phyloP scores from a whole-genome alignment of 2,329 filamentous ascomycete genomes.

The Blastomyces percursus region DNA sequence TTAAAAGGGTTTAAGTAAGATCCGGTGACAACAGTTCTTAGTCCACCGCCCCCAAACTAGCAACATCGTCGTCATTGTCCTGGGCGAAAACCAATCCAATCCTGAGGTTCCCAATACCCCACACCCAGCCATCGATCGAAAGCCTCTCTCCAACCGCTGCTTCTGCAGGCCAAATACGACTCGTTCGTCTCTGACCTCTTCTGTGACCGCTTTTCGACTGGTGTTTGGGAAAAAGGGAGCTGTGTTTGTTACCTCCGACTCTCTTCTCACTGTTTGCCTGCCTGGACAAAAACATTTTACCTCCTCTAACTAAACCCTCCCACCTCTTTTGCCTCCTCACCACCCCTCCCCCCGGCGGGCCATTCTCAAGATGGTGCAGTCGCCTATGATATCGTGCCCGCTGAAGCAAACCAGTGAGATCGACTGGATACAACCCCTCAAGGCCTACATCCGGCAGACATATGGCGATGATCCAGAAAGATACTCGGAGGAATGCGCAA shows the following conservation, averaged over 20 bases:
- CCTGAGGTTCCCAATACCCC: not conserved
- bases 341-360: conserved; percentile 7
- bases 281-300: not conserved
- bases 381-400: conserved; percentile 90
- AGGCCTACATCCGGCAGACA: conserved; percentile 81
- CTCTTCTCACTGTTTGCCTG: not conserved
- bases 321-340: conserved; percentile 8
- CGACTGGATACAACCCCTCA: conserved; percentile 89
- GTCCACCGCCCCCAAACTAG: not conserved
- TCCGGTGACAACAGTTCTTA: not conserved
- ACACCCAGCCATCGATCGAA: conserved; percentile 3
- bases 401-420: conserved; percentile 94
- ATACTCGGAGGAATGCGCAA: conserved; percentile 89
- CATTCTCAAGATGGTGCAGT: conserved; percentile 56
- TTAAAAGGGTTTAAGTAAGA: not conserved
- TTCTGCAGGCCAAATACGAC: not conserved
- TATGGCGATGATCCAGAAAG: conserved; percentile 96
- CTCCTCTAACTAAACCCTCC: not conserved
- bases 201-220: conserved; percentile 4
- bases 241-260: not conserved
- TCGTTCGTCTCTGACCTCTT: not conserved
- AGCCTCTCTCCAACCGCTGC: not conserved
- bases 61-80: conserved; percentile 1
- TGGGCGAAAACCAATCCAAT: not conserved
- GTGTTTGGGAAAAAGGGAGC: not conserved